Base-by-base conservation (phyloP, 2,329 filamentous ascomycete species). In the Malbranchea zuffiana region DNA sequence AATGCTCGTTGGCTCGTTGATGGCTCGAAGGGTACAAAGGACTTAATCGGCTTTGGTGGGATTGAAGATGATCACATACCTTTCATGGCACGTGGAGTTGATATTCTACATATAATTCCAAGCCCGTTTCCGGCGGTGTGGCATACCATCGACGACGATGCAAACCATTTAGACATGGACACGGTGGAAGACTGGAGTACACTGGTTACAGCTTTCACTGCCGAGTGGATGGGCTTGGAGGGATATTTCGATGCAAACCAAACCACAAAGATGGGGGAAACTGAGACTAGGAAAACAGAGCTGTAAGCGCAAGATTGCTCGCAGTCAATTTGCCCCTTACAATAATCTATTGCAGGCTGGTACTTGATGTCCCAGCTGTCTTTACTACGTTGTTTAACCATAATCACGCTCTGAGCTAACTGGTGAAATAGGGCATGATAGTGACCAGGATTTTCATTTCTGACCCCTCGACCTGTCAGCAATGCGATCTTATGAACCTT, bases 41-140 rank as follows among this genome's bases (percentile, higher is more conserved):
- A 63, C 21, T 52, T 55, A 31, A 53, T 62, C 20, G 71, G 82
- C 50, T 60, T 45, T 44, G 27, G 59, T 27, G 53, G 59, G 24
- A 74, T 94, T 6, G 69, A 78, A 44, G 90, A 98, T 54, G 90
- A 98, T 52, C 90, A 98, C 56, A 59, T 95, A 4, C 90, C 90
- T 1, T 98, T 98, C 51, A 76, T 96, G 69, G 66, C 66, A 23
- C 74, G 84, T 23, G 90, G 90, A 1, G 88, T 96, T 0, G 80
- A 92, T 18, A 71, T 96, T 11, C 59, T 98, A 40, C 90, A 98
- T 61, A 60, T 98, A 17, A 96, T 98, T 40, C 70, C 67, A 3
- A 80, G 80, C 0, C 48, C 51, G 1, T 49, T 47, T 24, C 49
- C 46, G 7, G 49, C 47, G 0, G 81, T 92, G 1, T 98, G 90